Conservation (phyloP, 2,329 filamentous ascomycete species). For the Hymenoscyphus albidus region DNA sequence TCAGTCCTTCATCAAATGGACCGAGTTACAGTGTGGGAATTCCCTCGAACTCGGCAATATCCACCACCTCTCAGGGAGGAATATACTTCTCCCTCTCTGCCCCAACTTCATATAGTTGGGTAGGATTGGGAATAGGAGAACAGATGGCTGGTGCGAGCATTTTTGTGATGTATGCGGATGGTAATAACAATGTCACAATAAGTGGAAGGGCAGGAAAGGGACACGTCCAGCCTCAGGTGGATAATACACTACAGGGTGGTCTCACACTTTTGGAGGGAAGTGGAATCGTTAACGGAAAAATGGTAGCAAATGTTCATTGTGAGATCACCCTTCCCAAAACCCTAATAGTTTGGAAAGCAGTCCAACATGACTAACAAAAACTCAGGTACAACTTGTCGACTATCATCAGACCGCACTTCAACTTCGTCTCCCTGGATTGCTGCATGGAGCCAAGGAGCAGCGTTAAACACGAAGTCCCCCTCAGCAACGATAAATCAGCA, state of each 20-base stretch:
- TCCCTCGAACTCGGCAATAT: conserved; percentile 37
- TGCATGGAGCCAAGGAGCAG: conserved; percentile 28
- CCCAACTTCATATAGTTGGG: conserved; percentile 50
- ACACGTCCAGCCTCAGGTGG: conserved; percentile 42
- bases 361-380: neutral
- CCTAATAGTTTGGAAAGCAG: neutral
- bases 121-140: conserved; percentile 53
- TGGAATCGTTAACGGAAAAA: conserved; percentile 49
- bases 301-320: conserved; percentile 56
- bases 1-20: conserved; percentile 14
- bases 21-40: conserved; percentile 28
- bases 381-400: conserved; percentile 27
- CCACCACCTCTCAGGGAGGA: conserved; percentile 47
- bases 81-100: conserved; percentile 56
- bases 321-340: conserved; percentile 19
- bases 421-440: conserved; percentile 29
- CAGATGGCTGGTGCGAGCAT: conserved; percentile 54
- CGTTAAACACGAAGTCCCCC: conserved; percentile 22
- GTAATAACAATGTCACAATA: conserved; percentile 50
- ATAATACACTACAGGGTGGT: conserved; percentile 42
- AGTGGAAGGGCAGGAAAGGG: conserved; percentile 47
- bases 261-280: conserved; percentile 39
- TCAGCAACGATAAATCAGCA: conserved; percentile 26
- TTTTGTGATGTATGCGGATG: conserved; percentile 54
- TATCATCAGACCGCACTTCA: conserved; percentile 17